Conservation (phyloP, 2,329 filamentous ascomycete genomes). For the Orbilia blumenaviensis region DNA sequence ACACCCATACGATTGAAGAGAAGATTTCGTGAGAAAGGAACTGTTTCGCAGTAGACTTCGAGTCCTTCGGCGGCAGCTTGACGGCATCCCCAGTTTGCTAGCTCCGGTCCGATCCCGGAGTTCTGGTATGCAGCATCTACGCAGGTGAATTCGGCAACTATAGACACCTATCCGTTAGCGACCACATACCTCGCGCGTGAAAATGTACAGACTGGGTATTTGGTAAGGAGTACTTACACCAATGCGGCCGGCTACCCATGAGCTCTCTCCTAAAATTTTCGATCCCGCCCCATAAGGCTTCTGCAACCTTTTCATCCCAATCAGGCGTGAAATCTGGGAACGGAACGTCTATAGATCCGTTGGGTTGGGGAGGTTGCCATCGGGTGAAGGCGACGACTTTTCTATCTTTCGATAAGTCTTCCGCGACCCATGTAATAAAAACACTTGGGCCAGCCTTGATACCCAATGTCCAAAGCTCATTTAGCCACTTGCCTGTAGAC, state of each 20-base stretch:
- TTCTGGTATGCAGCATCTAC: not conserved
- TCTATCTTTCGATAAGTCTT: conserved; percentile 11
- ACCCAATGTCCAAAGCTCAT: conserved; percentile 14
- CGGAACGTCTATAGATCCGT: not conserved
- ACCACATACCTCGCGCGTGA: too few species aligned
- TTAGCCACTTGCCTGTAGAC: conserved; percentile 3
- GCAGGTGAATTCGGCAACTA: conserved; percentile 6
- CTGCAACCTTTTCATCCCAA: conserved; percentile 15
- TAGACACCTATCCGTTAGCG: not conserved
- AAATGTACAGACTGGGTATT: too few species aligned
- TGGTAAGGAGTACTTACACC: conserved; percentile 7
- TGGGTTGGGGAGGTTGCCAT: conserved; percentile 2
- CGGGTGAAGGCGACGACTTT: conserved; percentile 17
- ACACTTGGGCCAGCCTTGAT: conserved; percentile 5
- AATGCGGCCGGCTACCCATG: conserved; percentile 22
- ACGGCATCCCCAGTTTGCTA: not conserved
- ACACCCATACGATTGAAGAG: not conserved
- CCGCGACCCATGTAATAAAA: conserved; percentile 8
- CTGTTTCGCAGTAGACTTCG: not conserved
- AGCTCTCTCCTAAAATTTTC: not conserved
- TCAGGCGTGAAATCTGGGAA: conserved; percentile 1
- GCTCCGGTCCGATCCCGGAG: conserved; percentile 7
- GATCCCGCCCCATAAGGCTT: conserved; percentile 15
- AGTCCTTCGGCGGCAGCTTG: not conserved
- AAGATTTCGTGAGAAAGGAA: not conserved